These are phyloP conservation scores for Cladosporium sp. DNA, from an alignment of 2,329 filamentous ascomycete species.

Conservation along the genomic window DNA sequence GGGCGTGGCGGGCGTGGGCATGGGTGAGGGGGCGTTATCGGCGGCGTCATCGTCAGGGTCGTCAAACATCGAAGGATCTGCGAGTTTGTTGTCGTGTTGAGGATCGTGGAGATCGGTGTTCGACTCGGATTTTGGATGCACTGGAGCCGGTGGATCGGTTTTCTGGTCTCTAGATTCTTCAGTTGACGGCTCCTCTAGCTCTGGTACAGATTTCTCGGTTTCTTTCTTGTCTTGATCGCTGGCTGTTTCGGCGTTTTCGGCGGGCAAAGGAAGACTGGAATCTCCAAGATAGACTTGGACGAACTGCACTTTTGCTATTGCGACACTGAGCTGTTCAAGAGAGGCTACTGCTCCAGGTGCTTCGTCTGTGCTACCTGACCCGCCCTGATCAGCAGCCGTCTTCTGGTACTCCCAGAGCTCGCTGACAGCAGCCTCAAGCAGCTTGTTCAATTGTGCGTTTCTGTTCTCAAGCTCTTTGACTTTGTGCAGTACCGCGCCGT, in stretches of 20 bases:
- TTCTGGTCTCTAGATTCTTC: neutral
- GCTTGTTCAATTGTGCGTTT: slow-evolving; percentile 65
- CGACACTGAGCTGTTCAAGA: slow-evolving; percentile 46
- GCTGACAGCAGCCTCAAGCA: slow-evolving; percentile 67
- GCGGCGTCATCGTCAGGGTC: slow-evolving; percentile 11
- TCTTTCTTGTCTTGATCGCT: neutral
- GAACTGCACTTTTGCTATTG: slow-evolving; percentile 53
- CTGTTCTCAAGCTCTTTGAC: slow-evolving; percentile 61
- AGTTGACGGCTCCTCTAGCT: neutral
- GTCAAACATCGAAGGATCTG: slow-evolving; percentile 25
- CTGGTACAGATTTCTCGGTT: slow-evolving; percentile 10
- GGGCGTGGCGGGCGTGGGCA: neutral
- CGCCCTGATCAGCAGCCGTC: slow-evolving; percentile 40
- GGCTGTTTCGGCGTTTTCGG: slow-evolving; percentile 35
- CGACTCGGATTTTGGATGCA: neutral
- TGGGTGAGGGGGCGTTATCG: slow-evolving; percentile 6
- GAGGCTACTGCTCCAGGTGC: slow-evolving; percentile 27
- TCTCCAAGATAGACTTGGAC: slow-evolving; percentile 54
- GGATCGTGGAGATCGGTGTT: neutral
- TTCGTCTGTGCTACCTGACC: slow-evolving; percentile 32
- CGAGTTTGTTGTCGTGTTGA: slow-evolving; percentile 4
- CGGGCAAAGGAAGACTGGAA: slow-evolving; percentile 44
- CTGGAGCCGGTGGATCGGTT: neutral
- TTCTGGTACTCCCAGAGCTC: slow-evolving; percentile 63
- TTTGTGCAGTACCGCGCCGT: slow-evolving; percentile 26